phyloP scores from a whole-genome alignment of 169 alveolate genomes.

The Plasmodium chabaudi region DNA sequence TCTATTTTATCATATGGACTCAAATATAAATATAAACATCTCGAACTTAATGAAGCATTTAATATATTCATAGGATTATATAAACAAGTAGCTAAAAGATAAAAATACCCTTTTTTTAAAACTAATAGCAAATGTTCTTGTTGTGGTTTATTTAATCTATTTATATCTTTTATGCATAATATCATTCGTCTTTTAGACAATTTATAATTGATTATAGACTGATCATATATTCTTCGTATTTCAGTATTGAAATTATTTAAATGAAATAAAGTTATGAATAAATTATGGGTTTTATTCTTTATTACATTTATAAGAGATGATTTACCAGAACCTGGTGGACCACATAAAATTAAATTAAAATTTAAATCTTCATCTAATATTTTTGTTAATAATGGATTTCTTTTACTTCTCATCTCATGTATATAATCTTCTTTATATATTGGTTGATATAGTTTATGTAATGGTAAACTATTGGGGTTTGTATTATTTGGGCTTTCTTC shows the following conservation, averaged over 20 bases:
- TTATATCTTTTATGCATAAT: slow-evolving; percentile 69
- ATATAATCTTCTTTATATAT: slow-evolving; percentile 67
- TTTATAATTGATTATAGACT: slow-evolving; percentile 51
- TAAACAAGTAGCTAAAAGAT: slow-evolving; percentile 50
- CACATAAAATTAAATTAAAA: slow-evolving; percentile 81
- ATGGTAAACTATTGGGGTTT: slow-evolving; percentile 29
- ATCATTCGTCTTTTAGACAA: slow-evolving; percentile 34
- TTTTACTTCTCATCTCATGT: slow-evolving; percentile 50
- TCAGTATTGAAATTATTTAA: slow-evolving; percentile 68
- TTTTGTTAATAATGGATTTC: slow-evolving; percentile 37
- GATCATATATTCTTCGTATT: slow-evolving; percentile 48
- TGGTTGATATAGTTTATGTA: slow-evolving; percentile 72
- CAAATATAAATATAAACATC: slow-evolving; percentile 49
- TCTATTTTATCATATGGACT: slow-evolving; percentile 59
- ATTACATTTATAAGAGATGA: slow-evolving; percentile 82
- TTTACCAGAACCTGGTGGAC: slow-evolving; percentile 88
- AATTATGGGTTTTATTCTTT: slow-evolving; percentile 63
- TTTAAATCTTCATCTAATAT: slow-evolving; percentile 62
- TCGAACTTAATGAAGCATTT: slow-evolving; percentile 58
- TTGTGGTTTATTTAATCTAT: slow-evolving; percentile 66
- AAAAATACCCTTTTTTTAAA: slow-evolving; percentile 60
- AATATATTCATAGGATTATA: slow-evolving; percentile 61
- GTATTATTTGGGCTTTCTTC: slow-evolving; percentile 2
- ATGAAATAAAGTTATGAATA: slow-evolving; percentile 51
- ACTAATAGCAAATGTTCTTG: slow-evolving; percentile 59